Percentiles rank a stretch among this genome's conserved stretches.
Conservation (phyloP, 805 yeast genomes). For the Sugiyamaella boreocaroliniensis region DNA sequence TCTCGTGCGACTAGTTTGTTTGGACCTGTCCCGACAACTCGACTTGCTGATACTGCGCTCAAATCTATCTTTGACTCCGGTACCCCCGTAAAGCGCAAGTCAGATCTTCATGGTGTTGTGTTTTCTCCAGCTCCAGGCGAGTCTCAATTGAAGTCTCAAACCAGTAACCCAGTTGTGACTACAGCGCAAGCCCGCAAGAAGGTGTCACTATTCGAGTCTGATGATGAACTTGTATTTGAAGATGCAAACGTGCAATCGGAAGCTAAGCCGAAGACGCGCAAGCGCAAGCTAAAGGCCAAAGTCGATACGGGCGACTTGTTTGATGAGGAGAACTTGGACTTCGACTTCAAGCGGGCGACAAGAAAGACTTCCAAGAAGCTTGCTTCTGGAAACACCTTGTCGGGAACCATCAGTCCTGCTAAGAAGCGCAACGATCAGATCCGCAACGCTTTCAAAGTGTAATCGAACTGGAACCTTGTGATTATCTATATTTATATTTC, state of each 20-base stretch:
- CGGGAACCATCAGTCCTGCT: conserved; percentile 11
- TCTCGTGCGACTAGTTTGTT: background rate
- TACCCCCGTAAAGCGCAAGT: background rate
- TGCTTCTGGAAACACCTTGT: background rate
- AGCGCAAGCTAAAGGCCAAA: conserved; percentile 13
- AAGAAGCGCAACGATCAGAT: conserved; percentile 11
- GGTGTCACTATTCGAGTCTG: conserved; percentile 16
- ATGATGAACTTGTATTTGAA: conserved; percentile 7
- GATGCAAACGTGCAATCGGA: background rate
- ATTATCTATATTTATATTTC: no score
- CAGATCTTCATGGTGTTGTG: background rate
- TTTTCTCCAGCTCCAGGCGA: background rate
- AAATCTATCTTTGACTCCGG: background rate
- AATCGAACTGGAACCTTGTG: background rate
- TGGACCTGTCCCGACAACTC: background rate
- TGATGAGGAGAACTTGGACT: conserved; percentile 17
- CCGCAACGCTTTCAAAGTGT: conserved; percentile 10
- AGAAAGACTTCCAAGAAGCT: background rate
- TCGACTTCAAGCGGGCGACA: conserved; percentile 13
- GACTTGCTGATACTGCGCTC: background rate
- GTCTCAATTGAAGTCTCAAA: conserved; percentile 5
- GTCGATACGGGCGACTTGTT: conserved; percentile 7
- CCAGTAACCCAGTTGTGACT: conserved; percentile 2
- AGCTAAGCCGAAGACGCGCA: conserved; percentile 6
- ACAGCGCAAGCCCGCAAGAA: conserved; percentile 11